Evolutionary conservation across 2,329 filamentous ascomycete species (phyloP).

Genomic region (Sporothrix pallida): DNA sequence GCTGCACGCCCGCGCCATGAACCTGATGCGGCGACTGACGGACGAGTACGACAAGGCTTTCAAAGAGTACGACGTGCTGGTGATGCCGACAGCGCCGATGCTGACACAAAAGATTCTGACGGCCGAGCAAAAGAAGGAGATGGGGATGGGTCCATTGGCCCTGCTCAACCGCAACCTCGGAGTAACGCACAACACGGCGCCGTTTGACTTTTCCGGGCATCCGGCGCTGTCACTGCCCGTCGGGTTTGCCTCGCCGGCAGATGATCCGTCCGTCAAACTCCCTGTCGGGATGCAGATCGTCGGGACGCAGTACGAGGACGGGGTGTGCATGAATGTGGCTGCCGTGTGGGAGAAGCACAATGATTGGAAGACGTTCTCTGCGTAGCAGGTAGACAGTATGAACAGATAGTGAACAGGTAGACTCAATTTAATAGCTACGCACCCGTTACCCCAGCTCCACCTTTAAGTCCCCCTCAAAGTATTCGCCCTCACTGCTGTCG

Average conservation of each 20-base stretch:
- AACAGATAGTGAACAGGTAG: not conserved
- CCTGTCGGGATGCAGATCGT: slow-evolving; percentile 45
- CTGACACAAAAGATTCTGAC: slow-evolving; percentile 41
- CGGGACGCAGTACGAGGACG: slow-evolving; percentile 42
- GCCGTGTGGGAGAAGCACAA: slow-evolving; percentile 41
- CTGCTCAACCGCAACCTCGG: slow-evolving; percentile 48
- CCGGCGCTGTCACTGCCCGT: slow-evolving; percentile 55
- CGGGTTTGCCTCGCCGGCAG: slow-evolving; percentile 42
- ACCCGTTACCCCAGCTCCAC: not conserved
- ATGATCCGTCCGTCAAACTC: slow-evolving; percentile 36
- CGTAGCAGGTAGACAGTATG: not conserved
- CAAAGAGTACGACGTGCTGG: slow-evolving; percentile 50
- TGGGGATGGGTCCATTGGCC: slow-evolving; percentile 42
- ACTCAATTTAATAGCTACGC: not conserved
- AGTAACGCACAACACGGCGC: slow-evolving; percentile 47
- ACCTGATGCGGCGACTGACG: slow-evolving; percentile 53
- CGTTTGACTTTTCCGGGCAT: slow-evolving; percentile 58
- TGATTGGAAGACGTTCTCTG: not conserved
- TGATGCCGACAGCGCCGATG: slow-evolving; percentile 51
- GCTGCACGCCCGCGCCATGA: slow-evolving; percentile 51
- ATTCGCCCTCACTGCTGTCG: not conserved
- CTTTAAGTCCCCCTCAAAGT: not conserved
- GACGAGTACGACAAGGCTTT: slow-evolving; percentile 55
- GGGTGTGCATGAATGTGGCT: slow-evolving; percentile 41
- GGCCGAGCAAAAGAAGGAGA: slow-evolving; percentile 49